A percentile compares a stretch with the other conserved stretches of the same genome.
Conservation (phyloP, 345 rosid genomes). For the Salix viminalis region DNA sequence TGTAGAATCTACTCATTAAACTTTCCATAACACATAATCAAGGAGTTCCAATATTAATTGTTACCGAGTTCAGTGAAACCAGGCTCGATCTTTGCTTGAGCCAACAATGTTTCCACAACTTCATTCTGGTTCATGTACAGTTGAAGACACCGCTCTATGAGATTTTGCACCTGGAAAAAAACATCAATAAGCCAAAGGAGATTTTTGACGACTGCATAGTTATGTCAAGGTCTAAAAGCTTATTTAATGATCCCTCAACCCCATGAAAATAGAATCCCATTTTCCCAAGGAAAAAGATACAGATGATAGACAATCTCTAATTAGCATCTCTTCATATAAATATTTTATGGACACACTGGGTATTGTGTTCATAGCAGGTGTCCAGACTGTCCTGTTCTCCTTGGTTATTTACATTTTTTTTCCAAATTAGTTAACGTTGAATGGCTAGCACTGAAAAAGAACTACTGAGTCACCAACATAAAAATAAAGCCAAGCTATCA, state of each 20-base stretch:
- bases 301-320: neutral
- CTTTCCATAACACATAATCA: neutral
- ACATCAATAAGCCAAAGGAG: neutral
- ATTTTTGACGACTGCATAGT: neutral
- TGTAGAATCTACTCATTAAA: neutral
- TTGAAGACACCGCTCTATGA: constrained; percentile 33
- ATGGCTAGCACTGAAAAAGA: no score
- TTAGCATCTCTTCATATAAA: neutral
- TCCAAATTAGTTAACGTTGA: neutral
- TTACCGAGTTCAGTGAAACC: constrained; percentile 38
- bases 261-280: neutral
- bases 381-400: neutral
- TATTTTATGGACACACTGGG: neutral
- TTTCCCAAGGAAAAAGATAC: neutral
- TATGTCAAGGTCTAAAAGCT: neutral
- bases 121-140: constrained; percentile 34
- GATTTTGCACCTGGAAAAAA: constrained; percentile 33
- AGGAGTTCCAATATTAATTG: neutral
- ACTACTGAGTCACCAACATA: neutral
- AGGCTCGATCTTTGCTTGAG: constrained; percentile 36
- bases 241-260: neutral
- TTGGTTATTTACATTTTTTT: neutral
- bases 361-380: neutral
- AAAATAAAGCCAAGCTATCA: neutral
- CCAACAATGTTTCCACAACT: constrained; percentile 29